phyloP scores from a whole-genome alignment of 2,329 filamentous ascomycete species.

The Epichloe typhina region DNA sequence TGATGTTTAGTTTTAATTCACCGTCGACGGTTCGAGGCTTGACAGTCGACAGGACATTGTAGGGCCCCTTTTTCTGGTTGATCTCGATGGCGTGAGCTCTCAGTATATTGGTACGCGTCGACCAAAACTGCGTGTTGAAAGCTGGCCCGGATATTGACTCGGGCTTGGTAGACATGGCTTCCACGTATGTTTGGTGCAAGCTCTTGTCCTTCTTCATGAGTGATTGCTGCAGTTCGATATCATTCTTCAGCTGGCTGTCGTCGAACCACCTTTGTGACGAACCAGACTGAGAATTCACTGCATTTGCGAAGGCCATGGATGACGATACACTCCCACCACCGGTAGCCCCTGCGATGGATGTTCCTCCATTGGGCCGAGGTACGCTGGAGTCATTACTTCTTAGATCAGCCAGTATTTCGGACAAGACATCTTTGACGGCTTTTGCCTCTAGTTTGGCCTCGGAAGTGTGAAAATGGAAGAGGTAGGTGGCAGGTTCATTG shows the following conservation, averaged over 20 bases:
- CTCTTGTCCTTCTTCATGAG: constrained; percentile 68
- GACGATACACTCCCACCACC: constrained; percentile 39
- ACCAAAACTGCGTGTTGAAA: constrained; percentile 92
- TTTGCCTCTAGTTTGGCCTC: constrained; percentile 76
- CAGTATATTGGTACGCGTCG: constrained; percentile 70
- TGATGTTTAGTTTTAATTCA: constrained; percentile 69
- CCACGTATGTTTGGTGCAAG: constrained; percentile 75
- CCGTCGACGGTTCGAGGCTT: constrained; percentile 45
- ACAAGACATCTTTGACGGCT: constrained; percentile 68
- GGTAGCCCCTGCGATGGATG: constrained; percentile 13
- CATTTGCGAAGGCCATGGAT: constrained; percentile 66
- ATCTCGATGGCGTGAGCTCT: constrained; percentile 84
- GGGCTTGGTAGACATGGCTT: constrained; percentile 71
- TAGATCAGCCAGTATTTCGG: constrained; percentile 57
- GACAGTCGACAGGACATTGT: constrained; percentile 85
- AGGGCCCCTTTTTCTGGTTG: constrained; percentile 74
- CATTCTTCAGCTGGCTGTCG: constrained; percentile 60
- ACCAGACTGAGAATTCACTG: constrained; percentile 42
- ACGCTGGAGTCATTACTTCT: constrained; percentile 44
- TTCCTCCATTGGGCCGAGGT: constrained; percentile 30
- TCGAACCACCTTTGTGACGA: constrained; percentile 58
- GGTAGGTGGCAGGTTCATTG: constrained; percentile 53
- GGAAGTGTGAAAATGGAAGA: constrained; percentile 79
- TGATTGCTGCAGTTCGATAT: constrained; percentile 76
- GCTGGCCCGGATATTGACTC: constrained; percentile 66